These are phyloP conservation scores for Starmera pachycereana DNA, from an alignment of 805 yeast genomes.

Conservation along the genomic window DNA sequence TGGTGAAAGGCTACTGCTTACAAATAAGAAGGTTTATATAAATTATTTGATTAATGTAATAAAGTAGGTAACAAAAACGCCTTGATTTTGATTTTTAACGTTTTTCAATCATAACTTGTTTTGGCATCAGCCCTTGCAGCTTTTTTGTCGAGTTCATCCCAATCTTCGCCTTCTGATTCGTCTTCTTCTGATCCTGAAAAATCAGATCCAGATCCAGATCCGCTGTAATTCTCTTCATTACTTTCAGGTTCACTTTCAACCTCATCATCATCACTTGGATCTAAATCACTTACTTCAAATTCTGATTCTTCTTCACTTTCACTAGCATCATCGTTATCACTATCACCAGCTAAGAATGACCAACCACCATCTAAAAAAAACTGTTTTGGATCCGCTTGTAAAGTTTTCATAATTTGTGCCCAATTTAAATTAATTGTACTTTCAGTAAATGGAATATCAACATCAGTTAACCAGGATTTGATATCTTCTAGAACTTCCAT, in stretches of 20 bases:
- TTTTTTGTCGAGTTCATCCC: constrained; percentile 28
- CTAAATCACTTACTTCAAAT: constrained; percentile 34
- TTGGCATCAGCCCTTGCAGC: constrained; percentile 29
- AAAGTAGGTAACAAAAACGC: too few species aligned
- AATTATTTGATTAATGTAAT: too few species aligned
- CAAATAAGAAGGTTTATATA: too few species aligned
- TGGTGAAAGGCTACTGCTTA: constrained; percentile 5
- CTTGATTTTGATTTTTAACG: too few species aligned
- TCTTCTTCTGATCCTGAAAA: constrained; percentile 24
- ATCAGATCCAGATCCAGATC: constrained; percentile 18
- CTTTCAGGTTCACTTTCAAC: constrained; percentile 26
- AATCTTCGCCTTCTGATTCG: constrained; percentile 29
- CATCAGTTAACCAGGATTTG: constrained; percentile 95
- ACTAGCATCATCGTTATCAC: constrained; percentile 63
- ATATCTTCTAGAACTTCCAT: constrained; percentile 86
- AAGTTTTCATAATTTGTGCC: constrained; percentile 91
- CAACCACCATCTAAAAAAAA: constrained; percentile 95
- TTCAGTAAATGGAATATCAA: constrained; percentile 89
- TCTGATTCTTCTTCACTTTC: constrained; percentile 61
- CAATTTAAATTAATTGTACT: constrained; percentile 95
- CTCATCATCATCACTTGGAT: constrained; percentile 29
- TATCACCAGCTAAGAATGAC: constrained; percentile 84
- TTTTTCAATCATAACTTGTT: constrained; percentile 2
- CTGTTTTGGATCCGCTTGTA: constrained; percentile 85
- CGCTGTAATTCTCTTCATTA: constrained; percentile 22